A percentile compares a stretch with the other conserved stretches of the same genome.
Conservation (phyloP, 169 alveolate genomes). For the Theileria sp. region DNA sequence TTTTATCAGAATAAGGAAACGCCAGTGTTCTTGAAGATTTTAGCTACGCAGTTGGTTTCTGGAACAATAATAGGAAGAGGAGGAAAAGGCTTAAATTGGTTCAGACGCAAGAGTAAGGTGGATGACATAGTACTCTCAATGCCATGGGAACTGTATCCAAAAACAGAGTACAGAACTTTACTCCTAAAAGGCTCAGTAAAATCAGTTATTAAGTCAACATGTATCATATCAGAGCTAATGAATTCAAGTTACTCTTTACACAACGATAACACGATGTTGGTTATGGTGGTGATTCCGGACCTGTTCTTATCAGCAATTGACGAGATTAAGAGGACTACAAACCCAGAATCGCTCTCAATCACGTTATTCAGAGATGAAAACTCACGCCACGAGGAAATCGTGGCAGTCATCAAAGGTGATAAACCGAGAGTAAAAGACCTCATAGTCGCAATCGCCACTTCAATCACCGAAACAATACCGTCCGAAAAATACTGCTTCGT, state of each 20-base stretch:
- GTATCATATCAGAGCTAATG: conserved; percentile 63
- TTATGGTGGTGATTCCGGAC: conserved; percentile 57
- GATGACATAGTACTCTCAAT: conserved; percentile 60
- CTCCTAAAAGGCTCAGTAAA: conserved; percentile 44
- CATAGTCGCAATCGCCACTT: conserved; percentile 41
- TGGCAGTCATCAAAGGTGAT: conserved; percentile 55
- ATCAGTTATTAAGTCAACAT: conserved; percentile 59
- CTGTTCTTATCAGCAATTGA: conserved; percentile 41
- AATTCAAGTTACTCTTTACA: conserved; percentile 26
- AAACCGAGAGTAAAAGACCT: conserved; percentile 47
- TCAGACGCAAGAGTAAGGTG: conserved; percentile 58
- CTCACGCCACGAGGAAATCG: conserved; percentile 46
- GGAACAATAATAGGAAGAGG: conserved; percentile 68
- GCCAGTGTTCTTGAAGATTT: conserved; percentile 49
- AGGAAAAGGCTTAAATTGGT: conserved; percentile 67
- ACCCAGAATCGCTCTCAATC: conserved; percentile 33
- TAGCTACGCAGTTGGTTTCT: conserved; percentile 63
- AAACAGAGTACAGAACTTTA: conserved; percentile 58
- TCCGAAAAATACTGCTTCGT: conserved; percentile 55
- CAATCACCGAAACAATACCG: conserved; percentile 50
- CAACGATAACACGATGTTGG: conserved; percentile 46
- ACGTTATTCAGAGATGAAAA: conserved; percentile 50
- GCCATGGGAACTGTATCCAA: conserved; percentile 70
- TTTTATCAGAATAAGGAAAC: conserved; percentile 6
- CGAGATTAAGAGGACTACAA: conserved; percentile 20